Base-by-base conservation (phyloP, 176 grass and related monocot species). In the Pontederia crassipes region DNA sequence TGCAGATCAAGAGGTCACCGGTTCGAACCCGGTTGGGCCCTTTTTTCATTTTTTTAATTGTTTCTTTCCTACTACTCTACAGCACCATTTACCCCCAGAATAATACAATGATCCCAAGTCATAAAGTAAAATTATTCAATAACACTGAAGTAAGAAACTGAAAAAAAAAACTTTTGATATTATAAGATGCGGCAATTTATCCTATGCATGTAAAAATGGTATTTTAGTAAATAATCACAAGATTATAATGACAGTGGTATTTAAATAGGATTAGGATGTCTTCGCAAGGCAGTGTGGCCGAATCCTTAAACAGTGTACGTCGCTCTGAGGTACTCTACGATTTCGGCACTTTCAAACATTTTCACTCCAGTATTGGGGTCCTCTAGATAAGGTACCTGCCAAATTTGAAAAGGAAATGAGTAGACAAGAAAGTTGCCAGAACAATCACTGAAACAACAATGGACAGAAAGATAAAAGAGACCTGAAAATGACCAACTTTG, bases 21-120 rank as follows among this genome's bases (percentile, higher is more conserved):
- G 89, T 95, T 95, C 82, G 89, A 89, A 95, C 81, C 85, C 85
- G 89, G 85, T 95, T 89, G 89, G 89, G 89, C 89, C 89, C 89
- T 93, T 4, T 40, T 40, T 40, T 40, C 2, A 1, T 40, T 40
- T 40, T 40, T 40, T 40, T 40, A 40, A 24, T 1, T 40, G 2
- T 40, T 40, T 40, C 2, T 40, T 40, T 40, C 32, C 20, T 24
- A 24, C 20, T 24, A 24, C 20, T 24, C 20, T 24, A 24, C 20
- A 24, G 20, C 20, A 24, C 1, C 20, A 1, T 24, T 24, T 24
- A 24, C 20, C 20, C 20, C 20, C 20, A 24, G 20, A 24, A 24
- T 24, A 24, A 24, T 24, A 24, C 20, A 24, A 24, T 24, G 20
- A 24, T 24, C 20, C 20, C 20, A 24, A 24, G 20, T 24, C 20